Evolutionary conservation across 108 stramenopile species (phyloP).

Genomic region (Fistulifera solaris): DNA sequence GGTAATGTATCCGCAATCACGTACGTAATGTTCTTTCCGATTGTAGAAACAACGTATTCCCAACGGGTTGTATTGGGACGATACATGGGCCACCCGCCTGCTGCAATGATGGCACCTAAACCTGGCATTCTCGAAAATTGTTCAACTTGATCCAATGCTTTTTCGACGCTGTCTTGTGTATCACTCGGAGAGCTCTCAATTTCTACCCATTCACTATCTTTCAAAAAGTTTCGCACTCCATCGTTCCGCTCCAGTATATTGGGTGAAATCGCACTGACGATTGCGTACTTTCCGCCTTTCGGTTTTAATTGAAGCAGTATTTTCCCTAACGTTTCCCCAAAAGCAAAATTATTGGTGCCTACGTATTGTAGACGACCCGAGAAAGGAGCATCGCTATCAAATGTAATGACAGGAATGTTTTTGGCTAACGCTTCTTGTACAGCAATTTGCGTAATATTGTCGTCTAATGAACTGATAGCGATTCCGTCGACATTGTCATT

Average conservation of each 20-base stretch:
- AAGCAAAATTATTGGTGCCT: slow-evolving; percentile 22
- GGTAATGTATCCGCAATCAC: slow-evolving; percentile 10
- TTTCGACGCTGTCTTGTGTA: neutral
- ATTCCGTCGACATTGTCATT: neutral
- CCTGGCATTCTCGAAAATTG: slow-evolving; percentile 3
- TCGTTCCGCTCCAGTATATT: slow-evolving; percentile 8
- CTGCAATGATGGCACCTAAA: neutral
- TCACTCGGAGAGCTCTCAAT: slow-evolving; percentile 1
- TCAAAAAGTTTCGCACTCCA: slow-evolving; percentile 4
- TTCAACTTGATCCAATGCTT: neutral
- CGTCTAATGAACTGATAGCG: neutral
- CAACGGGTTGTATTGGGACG: too few species aligned
- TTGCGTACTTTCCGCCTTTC: slow-evolving; percentile 15
- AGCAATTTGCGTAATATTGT: too few species aligned
- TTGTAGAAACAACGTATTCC: neutral
- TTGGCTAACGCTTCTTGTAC: neutral
- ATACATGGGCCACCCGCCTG: slow-evolving; percentile 5
- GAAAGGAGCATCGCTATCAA: slow-evolving; percentile 23
- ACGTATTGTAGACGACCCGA: slow-evolving; percentile 18
- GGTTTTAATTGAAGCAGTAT: slow-evolving; percentile 15
- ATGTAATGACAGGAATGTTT: slow-evolving; percentile 19
- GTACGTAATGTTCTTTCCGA: slow-evolving; percentile 1
- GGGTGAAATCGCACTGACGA: slow-evolving; percentile 7
- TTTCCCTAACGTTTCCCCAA: slow-evolving; percentile 14
- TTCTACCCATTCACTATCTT: neutral